Percentiles rank a stretch among this genome's conserved stretches.
phyloP scores from a whole-genome alignment of 257 asterid species.

The Rhazya stricta region DNA sequence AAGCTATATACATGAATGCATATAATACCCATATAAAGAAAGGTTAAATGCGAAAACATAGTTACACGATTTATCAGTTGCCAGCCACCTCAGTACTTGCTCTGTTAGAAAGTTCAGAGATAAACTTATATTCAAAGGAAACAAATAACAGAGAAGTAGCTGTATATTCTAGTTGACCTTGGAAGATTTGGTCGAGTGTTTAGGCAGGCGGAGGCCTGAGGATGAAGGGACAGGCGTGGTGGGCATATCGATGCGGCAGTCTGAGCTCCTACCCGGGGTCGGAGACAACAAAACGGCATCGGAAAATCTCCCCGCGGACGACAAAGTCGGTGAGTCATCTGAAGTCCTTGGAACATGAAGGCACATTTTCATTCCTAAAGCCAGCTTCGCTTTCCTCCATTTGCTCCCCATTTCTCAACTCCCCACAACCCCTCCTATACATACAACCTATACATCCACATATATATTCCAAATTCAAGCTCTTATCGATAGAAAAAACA shows the following conservation, averaged over 20 bases:
- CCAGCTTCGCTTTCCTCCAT: slow-evolving; percentile 74
- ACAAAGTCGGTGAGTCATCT: slow-evolving; percentile 35
- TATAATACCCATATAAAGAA: neutral
- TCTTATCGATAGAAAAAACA: neutral
- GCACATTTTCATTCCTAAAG: slow-evolving; percentile 63
- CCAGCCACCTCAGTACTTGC: neutral
- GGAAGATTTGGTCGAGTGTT: slow-evolving; percentile 41
- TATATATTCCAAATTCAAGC: neutral
- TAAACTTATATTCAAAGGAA: neutral
- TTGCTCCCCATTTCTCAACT: slow-evolving; percentile 48
- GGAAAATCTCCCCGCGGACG: slow-evolving; percentile 30
- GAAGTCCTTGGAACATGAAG: slow-evolving; percentile 44
- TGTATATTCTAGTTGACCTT: slow-evolving; percentile 34
- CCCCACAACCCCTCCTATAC: slow-evolving; percentile 3
- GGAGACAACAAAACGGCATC: slow-evolving; percentile 36
- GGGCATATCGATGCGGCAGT: slow-evolving; percentile 39
- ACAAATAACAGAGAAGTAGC: neutral
- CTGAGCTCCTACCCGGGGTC: slow-evolving; percentile 32
- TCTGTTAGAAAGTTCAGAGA: neutral
- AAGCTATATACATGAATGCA: neutral
- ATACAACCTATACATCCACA: neutral
- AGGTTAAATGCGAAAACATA: neutral
- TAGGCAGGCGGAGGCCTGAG: slow-evolving; percentile 58
- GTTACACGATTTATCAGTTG: neutral
- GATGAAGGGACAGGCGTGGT: slow-evolving; percentile 75